Evolutionary conservation across 495 filamentous ascomycete species (phyloP).

Genomic region (Friedmanniomyces endolithicus): DNA sequence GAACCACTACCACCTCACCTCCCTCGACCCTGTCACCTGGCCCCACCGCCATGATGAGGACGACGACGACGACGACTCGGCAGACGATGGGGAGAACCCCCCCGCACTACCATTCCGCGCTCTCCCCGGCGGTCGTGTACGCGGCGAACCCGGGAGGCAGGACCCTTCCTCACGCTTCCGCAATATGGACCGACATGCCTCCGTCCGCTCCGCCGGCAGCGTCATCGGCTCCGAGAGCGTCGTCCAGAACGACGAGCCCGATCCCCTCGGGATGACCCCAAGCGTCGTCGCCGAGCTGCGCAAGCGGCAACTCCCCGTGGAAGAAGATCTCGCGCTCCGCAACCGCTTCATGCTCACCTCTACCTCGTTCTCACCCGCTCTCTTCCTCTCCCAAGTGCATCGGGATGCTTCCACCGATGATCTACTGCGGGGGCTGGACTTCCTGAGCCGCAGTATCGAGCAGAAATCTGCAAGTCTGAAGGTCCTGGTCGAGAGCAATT

Average conservation of each 20-base stretch:
- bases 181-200: constrained; percentile 61
- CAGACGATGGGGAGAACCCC: constrained; percentile 41
- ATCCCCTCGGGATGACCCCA: constrained; percentile 68
- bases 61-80: constrained; percentile 49
- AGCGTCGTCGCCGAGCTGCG: constrained; percentile 75
- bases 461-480: constrained; percentile 94
- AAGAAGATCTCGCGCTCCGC: constrained; percentile 65
- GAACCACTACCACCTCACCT: constrained; percentile 78
- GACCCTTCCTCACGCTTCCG: constrained; percentile 29
- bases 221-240: constrained; percentile 58
- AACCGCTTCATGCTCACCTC: constrained; percentile 91
- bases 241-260: constrained; percentile 78
- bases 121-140: not conserved
- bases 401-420: constrained; percentile 65
- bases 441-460: constrained; percentile 79
- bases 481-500: constrained; percentile 90
- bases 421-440: constrained; percentile 65
- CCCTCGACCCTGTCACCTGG: constrained; percentile 73
- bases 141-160: not conserved
- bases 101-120: not conserved
- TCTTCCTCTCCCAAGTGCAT: constrained; percentile 88
- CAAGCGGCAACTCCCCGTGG: constrained; percentile 62
- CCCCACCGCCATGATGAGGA: constrained; percentile 61
- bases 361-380: constrained; percentile 82
- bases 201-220: constrained; percentile 47